Evolutionary conservation across 2,329 filamentous ascomycete species (phyloP).

Genomic region (Huntiella moniliformis): DNA sequence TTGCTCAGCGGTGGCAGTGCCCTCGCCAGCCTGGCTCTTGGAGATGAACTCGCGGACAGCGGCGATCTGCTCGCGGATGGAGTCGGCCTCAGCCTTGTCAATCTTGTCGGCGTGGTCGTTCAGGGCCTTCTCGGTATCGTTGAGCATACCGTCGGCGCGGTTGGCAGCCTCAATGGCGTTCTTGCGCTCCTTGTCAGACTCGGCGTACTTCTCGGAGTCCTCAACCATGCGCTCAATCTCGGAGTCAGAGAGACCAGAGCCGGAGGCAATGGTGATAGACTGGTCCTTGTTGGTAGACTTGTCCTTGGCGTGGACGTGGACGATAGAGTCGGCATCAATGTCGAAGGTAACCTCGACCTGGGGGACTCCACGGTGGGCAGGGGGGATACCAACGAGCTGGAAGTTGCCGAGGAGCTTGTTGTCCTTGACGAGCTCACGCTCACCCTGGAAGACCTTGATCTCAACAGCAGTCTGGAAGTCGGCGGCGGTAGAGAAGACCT

Average conservation of each 20-base stretch:
- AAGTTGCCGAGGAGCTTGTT: conserved; percentile 99
- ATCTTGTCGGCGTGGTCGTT: conserved; percentile 93
- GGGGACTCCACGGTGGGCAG: conserved; percentile 86
- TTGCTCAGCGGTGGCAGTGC: conserved; percentile 66
- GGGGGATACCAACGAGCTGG: conserved; percentile 93
- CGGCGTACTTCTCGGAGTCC: conserved; percentile 92
- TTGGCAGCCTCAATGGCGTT: conserved; percentile 87
- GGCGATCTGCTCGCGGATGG: conserved; percentile 84
- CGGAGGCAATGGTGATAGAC: conserved; percentile 96
- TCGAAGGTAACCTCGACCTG: conserved; percentile 98
- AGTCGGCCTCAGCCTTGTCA: conserved; percentile 86
- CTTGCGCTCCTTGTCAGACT: conserved; percentile 94
- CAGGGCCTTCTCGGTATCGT: conserved; percentile 95
- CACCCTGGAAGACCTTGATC: conserved; percentile 99
- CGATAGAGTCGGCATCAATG: conserved; percentile 93
- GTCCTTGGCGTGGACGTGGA: conserved; percentile 95
- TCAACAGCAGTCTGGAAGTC: conserved; percentile 98
- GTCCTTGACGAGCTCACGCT: conserved; percentile 95
- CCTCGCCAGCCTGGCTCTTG: conserved; percentile 89
- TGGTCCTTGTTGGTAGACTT: conserved; percentile 99
- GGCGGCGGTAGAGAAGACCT: conserved; percentile 91
- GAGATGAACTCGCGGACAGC: conserved; percentile 72
- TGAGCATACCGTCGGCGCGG: conserved; percentile 86
- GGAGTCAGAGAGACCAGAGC: conserved; percentile 81
- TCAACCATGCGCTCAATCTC: conserved; percentile 97